A percentile compares a stretch with the other conserved stretches of the same genome.
These are phyloP conservation scores for Choanephora cucurbitarum DNA, from an alignment of 371 early-diverging fungal species.

Conservation along the genomic window DNA sequence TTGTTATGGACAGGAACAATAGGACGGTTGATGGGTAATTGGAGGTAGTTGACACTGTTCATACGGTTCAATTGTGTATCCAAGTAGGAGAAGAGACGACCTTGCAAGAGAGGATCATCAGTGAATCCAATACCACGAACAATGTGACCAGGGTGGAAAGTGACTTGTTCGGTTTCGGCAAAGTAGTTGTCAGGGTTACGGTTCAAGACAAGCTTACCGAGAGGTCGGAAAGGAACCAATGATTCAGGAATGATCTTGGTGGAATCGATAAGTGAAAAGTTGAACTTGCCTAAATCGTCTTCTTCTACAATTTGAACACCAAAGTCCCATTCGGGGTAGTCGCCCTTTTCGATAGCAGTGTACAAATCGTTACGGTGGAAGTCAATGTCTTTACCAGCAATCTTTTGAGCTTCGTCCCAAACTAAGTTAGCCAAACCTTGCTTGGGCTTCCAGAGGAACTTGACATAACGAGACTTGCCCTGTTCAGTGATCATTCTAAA, in stretches of 20 bases:
- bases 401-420: conserved; percentile 57
- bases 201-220: conserved; percentile 57
- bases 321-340: conserved; percentile 55
- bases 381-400: conserved; percentile 57
- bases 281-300: conserved; percentile 45
- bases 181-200: conserved; percentile 58
- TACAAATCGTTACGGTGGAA: conserved; percentile 55
- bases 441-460: conserved; percentile 59
- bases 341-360: conserved; percentile 46
- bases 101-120: conserved; percentile 57
- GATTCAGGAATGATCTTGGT: conserved; percentile 62
- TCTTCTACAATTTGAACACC: conserved; percentile 50
- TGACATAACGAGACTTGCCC: conserved; percentile 44
- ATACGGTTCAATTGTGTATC: conserved; percentile 61
- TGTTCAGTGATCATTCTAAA: conserved; percentile 53
- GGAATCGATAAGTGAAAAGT: conserved; percentile 54
- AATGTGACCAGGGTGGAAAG: conserved; percentile 41
- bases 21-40: conserved; percentile 58
- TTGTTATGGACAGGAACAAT: conserved; percentile 46
- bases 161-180: conserved; percentile 59
- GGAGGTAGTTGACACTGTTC: conserved; percentile 48
- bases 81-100: conserved; percentile 53
- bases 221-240: conserved; percentile 40
- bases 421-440: conserved; percentile 46
- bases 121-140: conserved; percentile 53